Evolutionary conservation across 495 filamentous ascomycete species (phyloP), one percentile per base, ranked within the genome.

Genomic region (Aspergillus taichungensis): DNA sequence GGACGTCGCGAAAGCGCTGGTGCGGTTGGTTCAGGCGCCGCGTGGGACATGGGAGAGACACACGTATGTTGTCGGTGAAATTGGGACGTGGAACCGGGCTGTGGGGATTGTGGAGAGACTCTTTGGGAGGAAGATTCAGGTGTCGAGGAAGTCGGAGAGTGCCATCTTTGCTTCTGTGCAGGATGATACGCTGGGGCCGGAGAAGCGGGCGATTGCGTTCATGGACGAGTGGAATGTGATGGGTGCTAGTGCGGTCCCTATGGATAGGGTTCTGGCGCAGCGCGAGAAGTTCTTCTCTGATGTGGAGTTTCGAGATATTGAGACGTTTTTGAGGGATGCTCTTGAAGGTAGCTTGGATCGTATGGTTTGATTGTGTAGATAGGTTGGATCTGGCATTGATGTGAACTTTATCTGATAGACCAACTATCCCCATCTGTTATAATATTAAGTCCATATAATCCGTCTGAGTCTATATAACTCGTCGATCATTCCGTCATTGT

Each of bases 1-100:
- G 40, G 51, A 54, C 41, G 30, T 50, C 3, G 51, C 43, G 4
- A 24, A 31, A 9, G 51, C 40, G 12, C 6, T 54, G 38, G 43
- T 24, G 6, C 13, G 1, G 35, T 33, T 52, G 40, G 29, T 52
- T 12, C 9, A 34, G 9, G 32, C 32, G 9, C 32, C 32, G 9
- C 12, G 9, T 2, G 32, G 32, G 32, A 34, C 32, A 10, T 34
- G 32, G 32, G 32, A 34, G 32, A 34, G 32, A 5, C 32, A 34
- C 12, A 46, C 39, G n/a, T 51, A 51, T 14, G 34, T 46, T 2
- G 10, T 35, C 5, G 39, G 38, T 1, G 38, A 43, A 12, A 38
- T 29, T 13, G 37, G 39, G 11, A 51, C 49, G 6, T 46, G 38
- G 2, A 46, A 51, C 9, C 7, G 39, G 12, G 37, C 32, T 8